Evolutionary conservation across 176 grass and related monocot species (phyloP).

Genomic region (Rhynchospora tenuis): DNA sequence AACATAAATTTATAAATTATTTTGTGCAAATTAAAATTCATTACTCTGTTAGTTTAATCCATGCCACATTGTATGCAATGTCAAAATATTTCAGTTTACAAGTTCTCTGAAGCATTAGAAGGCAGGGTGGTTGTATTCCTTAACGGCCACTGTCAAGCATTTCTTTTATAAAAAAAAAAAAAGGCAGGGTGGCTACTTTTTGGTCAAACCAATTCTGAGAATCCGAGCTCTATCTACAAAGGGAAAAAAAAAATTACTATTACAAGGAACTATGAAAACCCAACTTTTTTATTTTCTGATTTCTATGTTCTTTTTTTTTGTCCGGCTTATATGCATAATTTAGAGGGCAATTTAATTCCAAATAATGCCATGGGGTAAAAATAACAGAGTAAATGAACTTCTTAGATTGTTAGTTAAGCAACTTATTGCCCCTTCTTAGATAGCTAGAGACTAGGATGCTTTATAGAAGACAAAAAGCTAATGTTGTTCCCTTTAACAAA

Average conservation of each 20-base stretch:
- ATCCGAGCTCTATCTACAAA: too few species aligned
- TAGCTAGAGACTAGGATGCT: conserved; percentile 5
- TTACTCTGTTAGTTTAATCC: background rate
- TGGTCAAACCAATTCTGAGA: too few species aligned
- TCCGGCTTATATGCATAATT: background rate
- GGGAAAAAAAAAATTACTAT: too few species aligned
- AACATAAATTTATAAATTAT: background rate
- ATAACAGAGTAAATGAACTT: conserved; percentile 1
- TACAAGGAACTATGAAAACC: too few species aligned
- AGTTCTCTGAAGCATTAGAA: background rate
- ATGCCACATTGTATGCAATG: background rate
- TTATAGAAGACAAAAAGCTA: conserved; percentile 13
- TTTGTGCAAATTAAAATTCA: background rate
- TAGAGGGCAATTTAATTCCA: background rate
- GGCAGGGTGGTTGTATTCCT: too few species aligned
- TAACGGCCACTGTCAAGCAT: too few species aligned
- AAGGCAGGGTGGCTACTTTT: background rate
- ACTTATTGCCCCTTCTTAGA: background rate
- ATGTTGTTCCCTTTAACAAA: conserved; percentile 12
- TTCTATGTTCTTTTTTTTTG: background rate
- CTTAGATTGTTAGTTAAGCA: conserved; percentile 10
- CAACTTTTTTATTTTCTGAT: background rate
- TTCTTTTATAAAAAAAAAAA: too few species aligned
- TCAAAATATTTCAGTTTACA: background rate
- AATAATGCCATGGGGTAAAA: background rate